Conservation (phyloP, 768 basidiomycete species). For the Agaricus subrufescens region DNA sequence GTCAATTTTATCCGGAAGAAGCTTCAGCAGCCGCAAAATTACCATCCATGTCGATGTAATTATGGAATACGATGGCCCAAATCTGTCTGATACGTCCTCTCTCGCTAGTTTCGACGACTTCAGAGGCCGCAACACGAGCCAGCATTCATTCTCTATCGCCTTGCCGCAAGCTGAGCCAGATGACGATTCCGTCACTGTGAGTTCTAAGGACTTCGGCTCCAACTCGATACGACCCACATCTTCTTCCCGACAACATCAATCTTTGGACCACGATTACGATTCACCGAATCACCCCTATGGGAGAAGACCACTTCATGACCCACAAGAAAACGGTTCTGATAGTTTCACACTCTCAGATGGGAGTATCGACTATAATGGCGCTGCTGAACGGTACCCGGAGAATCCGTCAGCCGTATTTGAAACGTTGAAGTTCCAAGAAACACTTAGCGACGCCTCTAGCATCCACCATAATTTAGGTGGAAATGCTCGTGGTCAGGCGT, state of each 20-base stretch:
- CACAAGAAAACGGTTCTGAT: not conserved
- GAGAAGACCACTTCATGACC: not conserved
- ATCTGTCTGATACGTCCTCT: conserved; percentile 85
- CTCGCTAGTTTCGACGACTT: conserved; percentile 76
- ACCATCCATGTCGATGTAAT: conserved; percentile 71
- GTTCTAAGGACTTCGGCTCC: conserved; percentile 53
- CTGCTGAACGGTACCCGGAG: conserved; percentile 28
- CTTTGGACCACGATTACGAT: conserved; percentile 1
- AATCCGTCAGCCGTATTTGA: conserved; percentile 50
- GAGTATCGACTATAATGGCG: conserved; percentile 1
- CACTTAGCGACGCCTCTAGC: conserved; percentile 32
- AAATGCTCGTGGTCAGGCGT: conserved; percentile 68
- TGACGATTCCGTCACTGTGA: conserved; percentile 73
- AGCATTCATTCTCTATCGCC: conserved; percentile 47
- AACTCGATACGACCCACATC: conserved; percentile 18
- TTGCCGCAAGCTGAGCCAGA: conserved; percentile 45
- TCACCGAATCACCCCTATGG: not conserved
- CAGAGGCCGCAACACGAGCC: conserved; percentile 53
- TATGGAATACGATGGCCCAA: conserved; percentile 89
- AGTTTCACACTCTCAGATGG: conserved; percentile 2
- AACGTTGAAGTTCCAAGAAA: conserved; percentile 48
- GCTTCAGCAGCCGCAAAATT: conserved; percentile 66
- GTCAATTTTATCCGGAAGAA: conserved; percentile 69
- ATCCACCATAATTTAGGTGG: conserved; percentile 43
- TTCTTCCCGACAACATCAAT: not conserved